Evolutionary conservation across 176 grass and related monocot species (phyloP).

Genomic region (Pontederia paniculata): DNA sequence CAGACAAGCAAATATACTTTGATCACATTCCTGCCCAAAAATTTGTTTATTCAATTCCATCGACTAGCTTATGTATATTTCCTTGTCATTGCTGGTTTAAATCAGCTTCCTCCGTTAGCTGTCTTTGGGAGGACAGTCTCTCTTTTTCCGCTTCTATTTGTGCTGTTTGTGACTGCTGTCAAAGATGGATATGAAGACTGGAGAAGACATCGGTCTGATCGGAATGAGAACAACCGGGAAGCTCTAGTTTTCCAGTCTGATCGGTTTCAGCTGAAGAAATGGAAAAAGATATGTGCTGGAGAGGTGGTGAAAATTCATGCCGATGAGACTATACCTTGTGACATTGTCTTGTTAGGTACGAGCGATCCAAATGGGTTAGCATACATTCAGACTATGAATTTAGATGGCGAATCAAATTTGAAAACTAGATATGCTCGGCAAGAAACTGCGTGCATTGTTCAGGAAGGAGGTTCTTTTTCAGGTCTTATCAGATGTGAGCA

Average conservation of each 20-base stretch:
- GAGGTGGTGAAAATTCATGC: slow-evolving; percentile 47
- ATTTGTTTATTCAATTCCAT: slow-evolving; percentile 93
- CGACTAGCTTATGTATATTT: slow-evolving; percentile 85
- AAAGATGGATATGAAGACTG: slow-evolving; percentile 94
- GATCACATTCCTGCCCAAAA: slow-evolving; percentile 89
- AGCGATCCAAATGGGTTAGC: slow-evolving; percentile 58
- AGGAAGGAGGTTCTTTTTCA: background rate
- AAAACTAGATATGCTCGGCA: slow-evolving; percentile 73
- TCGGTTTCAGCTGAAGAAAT: slow-evolving; percentile 44
- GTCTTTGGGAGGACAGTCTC: slow-evolving; percentile 93
- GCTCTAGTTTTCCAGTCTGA: slow-evolving; percentile 33
- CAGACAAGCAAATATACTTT: slow-evolving; percentile 92
- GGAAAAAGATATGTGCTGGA: slow-evolving; percentile 68
- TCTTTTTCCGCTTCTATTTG: slow-evolving; percentile 82
- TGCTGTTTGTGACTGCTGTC: slow-evolving; percentile 85
- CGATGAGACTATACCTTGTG: slow-evolving; percentile 51
- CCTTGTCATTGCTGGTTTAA: slow-evolving; percentile 87
- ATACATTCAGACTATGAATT: slow-evolving; percentile 78
- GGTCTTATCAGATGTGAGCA: slow-evolving; percentile 4
- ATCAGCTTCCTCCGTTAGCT: slow-evolving; percentile 88
- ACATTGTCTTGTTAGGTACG: slow-evolving; percentile 67
- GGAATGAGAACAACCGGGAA: slow-evolving; percentile 50
- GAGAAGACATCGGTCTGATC: slow-evolving; percentile 72
- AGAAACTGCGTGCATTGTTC: slow-evolving; percentile 37
- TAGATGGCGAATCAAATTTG: slow-evolving; percentile 81